Evolutionary conservation across 2,329 filamentous ascomycete genomes (phyloP).

Genomic region (Cladosporium phlei): DNA sequence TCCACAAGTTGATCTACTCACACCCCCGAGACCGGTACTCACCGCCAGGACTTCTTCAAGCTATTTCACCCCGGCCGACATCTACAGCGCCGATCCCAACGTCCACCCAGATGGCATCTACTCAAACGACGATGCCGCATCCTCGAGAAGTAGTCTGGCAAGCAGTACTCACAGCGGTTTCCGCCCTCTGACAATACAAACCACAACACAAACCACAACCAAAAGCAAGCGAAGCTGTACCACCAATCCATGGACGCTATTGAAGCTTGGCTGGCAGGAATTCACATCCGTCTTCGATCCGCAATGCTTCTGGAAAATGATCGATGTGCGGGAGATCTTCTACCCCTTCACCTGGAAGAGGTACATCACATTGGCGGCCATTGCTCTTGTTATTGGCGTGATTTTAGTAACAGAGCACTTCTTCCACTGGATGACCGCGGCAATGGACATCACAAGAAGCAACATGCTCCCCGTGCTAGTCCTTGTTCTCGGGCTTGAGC

Average conservation of each 20-base stretch:
- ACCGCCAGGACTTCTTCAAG: background rate
- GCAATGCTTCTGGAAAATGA: conserved; percentile 1
- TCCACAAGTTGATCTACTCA: background rate
- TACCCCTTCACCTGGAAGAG: background rate
- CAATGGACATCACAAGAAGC: background rate
- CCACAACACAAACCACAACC: background rate
- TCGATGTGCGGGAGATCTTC: background rate
- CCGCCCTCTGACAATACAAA: background rate
- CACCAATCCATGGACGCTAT: background rate
- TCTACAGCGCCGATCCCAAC: background rate
- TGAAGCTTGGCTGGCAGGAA: background rate
- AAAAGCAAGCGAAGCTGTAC: background rate
- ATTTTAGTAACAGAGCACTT: background rate
- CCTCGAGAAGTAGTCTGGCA: background rate
- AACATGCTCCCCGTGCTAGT: background rate
- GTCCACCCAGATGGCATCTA: background rate
- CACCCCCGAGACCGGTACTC: background rate
- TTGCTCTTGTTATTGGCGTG: background rate
- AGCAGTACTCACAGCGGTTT: background rate
- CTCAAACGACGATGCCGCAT: background rate
- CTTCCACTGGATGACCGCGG: conserved; percentile 1
- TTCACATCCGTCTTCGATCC: background rate
- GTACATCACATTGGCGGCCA: background rate
- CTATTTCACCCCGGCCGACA: background rate
- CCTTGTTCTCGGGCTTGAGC: background rate